Base-by-base conservation (phyloP, 768 basidiomycete genomes). In the Trametes villosa region DNA sequence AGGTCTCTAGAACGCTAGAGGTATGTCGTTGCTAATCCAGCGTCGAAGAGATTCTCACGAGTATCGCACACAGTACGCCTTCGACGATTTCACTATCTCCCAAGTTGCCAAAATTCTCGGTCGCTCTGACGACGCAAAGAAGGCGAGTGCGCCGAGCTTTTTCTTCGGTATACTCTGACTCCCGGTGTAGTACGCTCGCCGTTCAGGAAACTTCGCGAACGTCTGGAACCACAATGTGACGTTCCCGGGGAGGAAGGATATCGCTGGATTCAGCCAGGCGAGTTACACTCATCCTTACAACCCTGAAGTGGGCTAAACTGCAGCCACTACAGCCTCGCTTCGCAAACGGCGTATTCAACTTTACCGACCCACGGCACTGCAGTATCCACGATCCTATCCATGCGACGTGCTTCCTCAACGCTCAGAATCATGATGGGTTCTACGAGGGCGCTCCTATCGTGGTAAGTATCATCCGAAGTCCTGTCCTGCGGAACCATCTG, bases 321-420 rank as follows among this genome's bases (percentile, higher is more conserved):
- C 15, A 27, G 7, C 6, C 18, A 26, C 22, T 15, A 2, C 57
- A 87, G 85, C 84, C 81, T 8, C 78, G 81, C 18, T 83, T 82
- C 54, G 76, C 77, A 1, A 78, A 85, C 64, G 86, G 86, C 4
- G 80, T 79, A 0, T 88, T 82, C 72, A 84, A 82, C 67, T 85
- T 79, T 60, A 88, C 86, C 1, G 86, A 88, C 69, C 86, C 86
- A 4, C 74, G 86, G 36, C 86, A 87, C 67, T 88, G 86, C 67
- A 86, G 85, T 65, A 77, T 84, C 41, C 81, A 88, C 59, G 86
- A 87, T 64, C 86, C 86, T 0, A 71, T 71, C 3, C 73, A 78
- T 24, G 78, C 86, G 1, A 85, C 84, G 0, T 88, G 86, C 64
- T 87, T 84, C 74, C 69, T 88, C 59, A 80, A 86, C 62, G 79